Percentiles rank a stretch among this genome's conserved stretches.
These are phyloP conservation scores for Viola pubescens DNA, from an alignment of 441 rosid genomes.

Conservation along the genomic window DNA sequence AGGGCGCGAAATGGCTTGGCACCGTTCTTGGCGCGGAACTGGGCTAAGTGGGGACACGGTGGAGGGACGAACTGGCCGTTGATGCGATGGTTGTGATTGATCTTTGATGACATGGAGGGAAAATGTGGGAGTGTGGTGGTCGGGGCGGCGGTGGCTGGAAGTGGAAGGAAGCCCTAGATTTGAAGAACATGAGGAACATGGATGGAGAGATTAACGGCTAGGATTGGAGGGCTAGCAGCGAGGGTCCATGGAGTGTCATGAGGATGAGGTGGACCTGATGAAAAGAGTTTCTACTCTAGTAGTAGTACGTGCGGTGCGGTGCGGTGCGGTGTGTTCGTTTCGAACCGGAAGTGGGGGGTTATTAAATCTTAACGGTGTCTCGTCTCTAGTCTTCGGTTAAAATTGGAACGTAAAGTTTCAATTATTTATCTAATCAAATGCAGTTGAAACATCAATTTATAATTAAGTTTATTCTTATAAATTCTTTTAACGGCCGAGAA, in stretches of 20 bases:
- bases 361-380: no score
- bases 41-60: conserved; percentile 50
- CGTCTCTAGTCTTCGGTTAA: no score
- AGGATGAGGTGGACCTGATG: conserved; percentile 11
- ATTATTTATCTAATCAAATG: no score
- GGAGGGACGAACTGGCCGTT: conserved; percentile 29
- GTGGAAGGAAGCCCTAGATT: conserved; percentile 31
- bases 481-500: no score
- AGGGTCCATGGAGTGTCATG: conserved; percentile 23
- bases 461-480: no score
- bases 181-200: conserved; percentile 30
- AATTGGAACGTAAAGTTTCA: no score
- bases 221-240: conserved; percentile 19
- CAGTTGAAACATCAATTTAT: no score
- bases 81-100: conserved; percentile 19
- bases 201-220: conserved; percentile 35
- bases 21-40: conserved; percentile 46
- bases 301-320: no score
- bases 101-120: conserved; percentile 34
- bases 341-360: neutral
- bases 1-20: conserved; percentile 40
- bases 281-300: no score
- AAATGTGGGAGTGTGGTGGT: conserved; percentile 13
- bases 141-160: conserved; percentile 15
- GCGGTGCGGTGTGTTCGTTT: neutral